Conservation (phyloP, 148 eudicot species). For the Fagopyrum esculentum region DNA sequence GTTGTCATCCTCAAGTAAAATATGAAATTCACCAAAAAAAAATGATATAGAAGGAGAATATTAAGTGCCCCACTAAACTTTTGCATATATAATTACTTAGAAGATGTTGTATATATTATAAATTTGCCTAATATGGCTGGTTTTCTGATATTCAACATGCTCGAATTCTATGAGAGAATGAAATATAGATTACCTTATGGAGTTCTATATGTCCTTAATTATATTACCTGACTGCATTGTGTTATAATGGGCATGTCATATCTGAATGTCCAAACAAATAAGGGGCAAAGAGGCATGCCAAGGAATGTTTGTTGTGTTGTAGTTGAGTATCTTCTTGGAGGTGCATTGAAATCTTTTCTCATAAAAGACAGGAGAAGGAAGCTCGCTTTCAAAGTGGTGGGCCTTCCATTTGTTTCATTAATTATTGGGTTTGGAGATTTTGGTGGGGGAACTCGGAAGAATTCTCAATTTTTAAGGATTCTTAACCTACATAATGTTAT, state of each 20-base stretch:
- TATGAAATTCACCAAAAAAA: too few relatives aligned
- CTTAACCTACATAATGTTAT: not conserved
- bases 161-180: not conserved
- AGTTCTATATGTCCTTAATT: not conserved
- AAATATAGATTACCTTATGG: not conserved
- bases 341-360: slow-evolving; percentile 69
- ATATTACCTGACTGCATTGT: slow-evolving; percentile 41
- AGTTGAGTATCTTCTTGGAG: slow-evolving; percentile 93
- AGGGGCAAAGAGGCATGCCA: slow-evolving; percentile 76
- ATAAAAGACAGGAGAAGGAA: slow-evolving; percentile 72
- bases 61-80: too few relatives aligned
- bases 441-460: not conserved
- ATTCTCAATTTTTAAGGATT: not conserved
- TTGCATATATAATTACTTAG: too few relatives aligned
- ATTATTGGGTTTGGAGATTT: slow-evolving; percentile 7
- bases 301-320: slow-evolving; percentile 75
- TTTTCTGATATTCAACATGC: not conserved
- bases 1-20: too few relatives aligned
- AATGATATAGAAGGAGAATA: too few relatives aligned
- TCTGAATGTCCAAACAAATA: slow-evolving; percentile 66
- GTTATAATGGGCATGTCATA: slow-evolving; percentile 74
- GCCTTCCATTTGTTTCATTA: not conserved
- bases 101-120: not conserved
- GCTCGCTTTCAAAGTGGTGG: slow-evolving; percentile 77
- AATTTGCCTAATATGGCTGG: not conserved